These are phyloP conservation scores for Nephelium lappaceum DNA, from an alignment of 345 rosid genomes.

Conservation along the genomic window DNA sequence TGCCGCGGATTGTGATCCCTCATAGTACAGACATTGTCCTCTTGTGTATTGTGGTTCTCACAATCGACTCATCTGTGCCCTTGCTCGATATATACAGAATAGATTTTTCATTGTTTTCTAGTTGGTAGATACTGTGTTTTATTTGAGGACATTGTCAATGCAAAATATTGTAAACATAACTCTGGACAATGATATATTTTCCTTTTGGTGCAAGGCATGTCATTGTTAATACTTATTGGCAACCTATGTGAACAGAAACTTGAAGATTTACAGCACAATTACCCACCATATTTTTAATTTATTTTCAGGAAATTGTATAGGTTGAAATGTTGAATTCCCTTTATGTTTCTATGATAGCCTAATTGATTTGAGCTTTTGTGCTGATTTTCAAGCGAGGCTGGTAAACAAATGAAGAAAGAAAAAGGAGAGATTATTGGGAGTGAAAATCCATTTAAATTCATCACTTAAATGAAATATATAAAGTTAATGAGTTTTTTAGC, in stretches of 20 bases:
- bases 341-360: neutral
- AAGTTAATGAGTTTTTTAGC: no score
- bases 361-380: neutral
- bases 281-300: neutral
- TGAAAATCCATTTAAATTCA: no score
- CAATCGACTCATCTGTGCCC: neutral
- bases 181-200: neutral
- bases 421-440: no score
- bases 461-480: no score
- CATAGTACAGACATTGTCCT: conserved; percentile 11
- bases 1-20: conserved; percentile 24
- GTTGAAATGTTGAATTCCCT: neutral
- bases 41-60: conserved; percentile 4
- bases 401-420: neutral
- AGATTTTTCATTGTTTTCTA: neutral
- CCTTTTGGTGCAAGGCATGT: neutral
- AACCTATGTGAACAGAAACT: neutral
- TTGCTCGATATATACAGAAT: conserved; percentile 11
- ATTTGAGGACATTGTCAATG: neutral
- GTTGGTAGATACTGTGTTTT: neutral
- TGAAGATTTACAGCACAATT: no score
- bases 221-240: neutral
- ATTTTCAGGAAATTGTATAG: neutral
- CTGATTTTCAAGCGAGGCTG: neutral
- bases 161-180: neutral